Base-by-base conservation (phyloP, 2,329 filamentous ascomycete genomes). In the Didymella segeticola region DNA sequence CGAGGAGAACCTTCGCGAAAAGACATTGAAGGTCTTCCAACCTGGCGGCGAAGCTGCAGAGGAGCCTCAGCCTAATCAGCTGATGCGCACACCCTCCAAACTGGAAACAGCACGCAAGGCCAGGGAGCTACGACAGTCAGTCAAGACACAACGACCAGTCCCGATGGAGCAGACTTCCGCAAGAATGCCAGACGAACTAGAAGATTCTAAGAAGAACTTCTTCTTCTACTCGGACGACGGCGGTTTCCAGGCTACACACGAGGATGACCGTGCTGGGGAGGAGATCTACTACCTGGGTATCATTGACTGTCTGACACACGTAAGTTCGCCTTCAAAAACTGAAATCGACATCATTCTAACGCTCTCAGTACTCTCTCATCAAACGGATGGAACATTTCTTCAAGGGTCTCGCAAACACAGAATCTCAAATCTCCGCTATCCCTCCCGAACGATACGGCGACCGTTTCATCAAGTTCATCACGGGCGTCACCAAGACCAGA, bases 201-300 rank as follows among this genome's bases (percentile, higher is more conserved):
- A 71, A 29, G 77, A 91, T 43, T 65, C 63, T 56, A 84, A 89
- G 58, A 87, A 83, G 63, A 88, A 89, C 46, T 89, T 92, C 62
- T 86, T 93, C 61, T 99, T 98, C 75, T 97, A 96, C 72, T 86
- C 88, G 53, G 93, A 98, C 63, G 93, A 98, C 70, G 95, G 95
- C 42, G 95, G 95, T 3, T 92, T 97, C 76, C 84, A 88, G 63
- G 93, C 95, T 11, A 98, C 95, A 1, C 92, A 97, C 70, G 92
- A 97, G 74, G 87, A 96, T 75, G 89, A 96, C 58, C 79, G 80
- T 14, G 86, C 90, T 1, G 93, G 89, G 2, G 91, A 97, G 48
- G 91, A 96, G 76, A 92, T 99, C 34, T 99, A 99, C 76, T 99
- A 99, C 72, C 85, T 99, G 7, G 96, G 95, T 29, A 96, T 99